These are phyloP conservation scores for Asterochloris sp. DNA, from an alignment of 139 green algal genomes.

Conservation along the genomic window DNA sequence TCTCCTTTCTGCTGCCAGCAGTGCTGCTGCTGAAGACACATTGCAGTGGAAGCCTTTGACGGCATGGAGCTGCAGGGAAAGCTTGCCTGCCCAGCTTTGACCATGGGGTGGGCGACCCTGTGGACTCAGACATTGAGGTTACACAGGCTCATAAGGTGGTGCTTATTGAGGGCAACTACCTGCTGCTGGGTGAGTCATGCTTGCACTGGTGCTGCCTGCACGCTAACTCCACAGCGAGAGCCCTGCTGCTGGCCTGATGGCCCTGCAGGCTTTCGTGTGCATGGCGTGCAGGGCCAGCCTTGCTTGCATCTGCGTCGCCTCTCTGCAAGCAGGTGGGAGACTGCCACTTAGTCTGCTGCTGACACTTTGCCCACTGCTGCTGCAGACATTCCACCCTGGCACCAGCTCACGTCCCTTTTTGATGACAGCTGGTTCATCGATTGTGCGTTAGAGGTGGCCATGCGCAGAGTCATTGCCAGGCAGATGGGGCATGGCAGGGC, in stretches of 20 bases:
- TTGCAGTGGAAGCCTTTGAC: neutral
- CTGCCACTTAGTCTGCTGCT: neutral
- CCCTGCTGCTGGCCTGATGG: neutral
- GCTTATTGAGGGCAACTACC: constrained; percentile 87
- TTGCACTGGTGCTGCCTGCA: no score
- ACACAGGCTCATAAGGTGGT: constrained; percentile 43
- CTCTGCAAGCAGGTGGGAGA: neutral
- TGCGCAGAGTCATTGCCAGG: constrained; percentile 50
- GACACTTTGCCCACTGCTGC: neutral
- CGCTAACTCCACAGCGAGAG: neutral
- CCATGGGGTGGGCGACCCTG: constrained; percentile 74
- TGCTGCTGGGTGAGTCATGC: constrained; percentile 60
- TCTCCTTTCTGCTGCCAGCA: neutral
- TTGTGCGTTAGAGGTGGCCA: constrained; percentile 55
- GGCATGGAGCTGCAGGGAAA: constrained; percentile 7
- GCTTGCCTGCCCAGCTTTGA: constrained; percentile 78
- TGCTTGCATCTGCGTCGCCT: neutral
- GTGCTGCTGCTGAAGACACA: neutral
- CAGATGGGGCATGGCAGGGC: constrained; percentile 51
- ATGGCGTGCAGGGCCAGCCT: neutral
- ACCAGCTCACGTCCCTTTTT: constrained; percentile 40
- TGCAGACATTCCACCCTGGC: constrained; percentile 41
- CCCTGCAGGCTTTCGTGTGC: neutral
- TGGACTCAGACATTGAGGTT: constrained; percentile 55
- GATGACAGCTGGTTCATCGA: constrained; percentile 78